A percentile compares a stretch with the other conserved stretches of the same genome.
These are phyloP conservation scores for Ophiosphaerella herpotricha DNA, from an alignment of 2,329 filamentous ascomycete species.

Conservation along the genomic window DNA sequence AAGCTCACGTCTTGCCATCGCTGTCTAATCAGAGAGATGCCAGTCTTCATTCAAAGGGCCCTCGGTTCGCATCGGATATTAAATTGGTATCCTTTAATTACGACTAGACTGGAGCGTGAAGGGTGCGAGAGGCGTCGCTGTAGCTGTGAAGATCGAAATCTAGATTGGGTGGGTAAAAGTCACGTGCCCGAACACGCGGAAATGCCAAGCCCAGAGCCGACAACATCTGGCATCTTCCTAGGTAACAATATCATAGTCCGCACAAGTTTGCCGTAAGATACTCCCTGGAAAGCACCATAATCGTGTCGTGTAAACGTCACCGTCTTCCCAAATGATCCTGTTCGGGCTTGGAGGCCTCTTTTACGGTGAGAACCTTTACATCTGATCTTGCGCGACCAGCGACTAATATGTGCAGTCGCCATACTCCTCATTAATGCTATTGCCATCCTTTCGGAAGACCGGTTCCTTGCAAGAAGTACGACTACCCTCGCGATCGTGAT, in stretches of 20 bases:
- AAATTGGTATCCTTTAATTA: no score
- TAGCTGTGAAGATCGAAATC: slow-evolving; percentile 4
- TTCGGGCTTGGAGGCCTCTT: slow-evolving; percentile 72
- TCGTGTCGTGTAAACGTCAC: neutral
- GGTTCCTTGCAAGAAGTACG: slow-evolving; percentile 82
- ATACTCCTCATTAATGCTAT: slow-evolving; percentile 92
- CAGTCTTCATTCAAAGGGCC: no score
- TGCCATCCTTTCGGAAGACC: slow-evolving; percentile 91
- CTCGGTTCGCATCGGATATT: no score
- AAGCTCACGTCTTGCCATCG: neutral
- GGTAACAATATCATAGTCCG: neutral
- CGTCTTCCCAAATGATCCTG: slow-evolving; percentile 64
- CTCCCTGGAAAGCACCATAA: neutral
- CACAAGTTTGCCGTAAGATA: neutral
- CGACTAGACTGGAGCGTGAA: no score
- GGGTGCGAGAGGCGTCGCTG: no score
- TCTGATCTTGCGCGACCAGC: slow-evolving; percentile 3
- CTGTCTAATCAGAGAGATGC: no score
- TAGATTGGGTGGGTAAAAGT: slow-evolving; percentile 1
- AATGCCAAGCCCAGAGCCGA: neutral
- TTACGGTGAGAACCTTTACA: slow-evolving; percentile 61
- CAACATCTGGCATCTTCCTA: slow-evolving; percentile 2
- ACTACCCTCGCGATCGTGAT: slow-evolving; percentile 11
- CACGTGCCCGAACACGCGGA: slow-evolving; percentile 1
- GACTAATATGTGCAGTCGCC: slow-evolving; percentile 60